Percentiles rank a stretch among this genome's conserved stretches.
These are phyloP conservation scores for Colletotrichum sp. DNA, from an alignment of 2,329 filamentous ascomycete species.

Conservation along the genomic window DNA sequence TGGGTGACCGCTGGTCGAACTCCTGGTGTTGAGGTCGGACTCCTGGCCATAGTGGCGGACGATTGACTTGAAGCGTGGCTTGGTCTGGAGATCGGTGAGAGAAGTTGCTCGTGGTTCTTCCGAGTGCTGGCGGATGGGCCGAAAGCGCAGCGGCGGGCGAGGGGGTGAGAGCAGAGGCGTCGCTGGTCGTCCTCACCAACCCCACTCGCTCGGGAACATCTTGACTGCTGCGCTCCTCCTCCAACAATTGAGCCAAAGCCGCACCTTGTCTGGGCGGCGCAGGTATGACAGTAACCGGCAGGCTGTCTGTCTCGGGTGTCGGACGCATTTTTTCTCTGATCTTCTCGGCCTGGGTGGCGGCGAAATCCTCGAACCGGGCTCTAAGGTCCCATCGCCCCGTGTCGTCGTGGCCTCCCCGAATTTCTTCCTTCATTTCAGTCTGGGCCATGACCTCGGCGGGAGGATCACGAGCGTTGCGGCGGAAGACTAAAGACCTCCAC, in stretches of 20 bases:
- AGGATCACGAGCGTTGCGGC: slow-evolving; percentile 19
- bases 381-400: slow-evolving; percentile 59
- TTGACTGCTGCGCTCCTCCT: slow-evolving; percentile 49
- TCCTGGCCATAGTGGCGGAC: slow-evolving; percentile 49
- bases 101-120: slow-evolving; percentile 13
- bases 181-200: slow-evolving; percentile 9
- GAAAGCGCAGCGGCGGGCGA: not conserved
- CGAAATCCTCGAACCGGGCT: slow-evolving; percentile 64
- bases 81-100: slow-evolving; percentile 9
- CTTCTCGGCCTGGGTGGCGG: slow-evolving; percentile 64
- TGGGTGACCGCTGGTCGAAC: not conserved
- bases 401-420: slow-evolving; percentile 28
- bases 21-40: slow-evolving; percentile 41
- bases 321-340: slow-evolving; percentile 61
- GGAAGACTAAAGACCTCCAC: slow-evolving; percentile 37
- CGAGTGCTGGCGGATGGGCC: not conserved
- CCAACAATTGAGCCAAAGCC: slow-evolving; percentile 59
- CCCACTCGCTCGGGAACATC: not conserved
- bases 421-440: slow-evolving; percentile 1
- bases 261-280: slow-evolving; percentile 64
- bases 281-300: slow-evolving; percentile 66
- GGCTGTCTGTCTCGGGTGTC: slow-evolving; percentile 56
- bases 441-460: slow-evolving; percentile 12
- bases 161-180: slow-evolving; percentile 11
- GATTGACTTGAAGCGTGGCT: slow-evolving; percentile 29